Evolutionary conservation across 768 basidiomycete genomes (phyloP), one percentile per base, ranked within the genome.

Genomic region (Tulasnella sp.): DNA sequence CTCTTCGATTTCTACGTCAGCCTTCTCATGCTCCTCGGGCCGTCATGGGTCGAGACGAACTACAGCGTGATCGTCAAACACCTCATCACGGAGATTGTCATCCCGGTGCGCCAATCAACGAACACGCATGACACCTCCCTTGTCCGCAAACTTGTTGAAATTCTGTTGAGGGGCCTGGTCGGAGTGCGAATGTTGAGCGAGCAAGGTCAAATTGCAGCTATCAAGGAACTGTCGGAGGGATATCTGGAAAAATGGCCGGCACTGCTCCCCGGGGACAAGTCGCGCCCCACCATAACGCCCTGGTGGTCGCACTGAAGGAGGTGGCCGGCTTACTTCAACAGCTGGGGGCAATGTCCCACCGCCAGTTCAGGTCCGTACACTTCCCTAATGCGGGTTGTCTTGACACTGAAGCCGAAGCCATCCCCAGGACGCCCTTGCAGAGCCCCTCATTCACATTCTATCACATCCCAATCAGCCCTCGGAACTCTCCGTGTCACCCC

Each of bases 181-280:
- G 94, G 92, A 1, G 88, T 91, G 1, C 83, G 95, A 73, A 89
- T 97, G 85, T 81, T 98, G 75, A 91, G 91, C 73, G 96, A 99
- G 77, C 92, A 94, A 77, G 95, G 91, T 0, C 96, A 98, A 80
- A 95, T 98, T 62, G 83, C 84, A 34, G 95, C 95, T 1, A 91
- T 97, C 39, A 89, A 91, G 76, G 95, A 97, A 75, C 82, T 97
- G 47, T 88, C 92, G 0, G 88, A 84, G 40, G 83, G 85, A 5
- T 97, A 94, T 78, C 82, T 97, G 73, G 94, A 91, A 79, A 86
- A 92, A 68, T 98, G 94, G 94, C 94, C 95, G 1, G 90, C 93
- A 0, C 86, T 96, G 80, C 89, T 98, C 85, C 94, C 94, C n/a
- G n/a, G 12, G 93, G 92, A 7, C 89, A 92, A 75, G 81, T 82